Conservation (phyloP, 129 eudicot species). For the Calendula officinalis region DNA sequence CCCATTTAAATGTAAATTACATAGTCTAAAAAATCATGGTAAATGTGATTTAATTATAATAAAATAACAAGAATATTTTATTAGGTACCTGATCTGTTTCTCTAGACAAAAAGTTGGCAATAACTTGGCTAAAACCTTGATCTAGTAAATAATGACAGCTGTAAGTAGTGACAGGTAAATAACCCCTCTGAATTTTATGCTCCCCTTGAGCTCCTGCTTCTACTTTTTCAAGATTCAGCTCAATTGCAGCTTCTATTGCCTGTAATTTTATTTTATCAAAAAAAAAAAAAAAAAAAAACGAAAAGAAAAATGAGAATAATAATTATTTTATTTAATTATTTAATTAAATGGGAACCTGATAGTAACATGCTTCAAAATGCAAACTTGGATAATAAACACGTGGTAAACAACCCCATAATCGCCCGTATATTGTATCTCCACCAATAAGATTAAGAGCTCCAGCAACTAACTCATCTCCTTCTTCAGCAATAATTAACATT, state of each 20-base stretch:
- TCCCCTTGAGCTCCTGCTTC: constrained; percentile 99
- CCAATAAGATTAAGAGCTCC: constrained; percentile 98
- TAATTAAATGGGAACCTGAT: constrained; percentile 57
- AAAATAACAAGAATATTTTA: not conserved
- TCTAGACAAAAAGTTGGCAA: constrained; percentile 69
- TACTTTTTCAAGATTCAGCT: constrained; percentile 76
- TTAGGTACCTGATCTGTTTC: constrained; percentile 78
- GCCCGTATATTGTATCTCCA: constrained; percentile 85
- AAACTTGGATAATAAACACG: constrained; percentile 80
- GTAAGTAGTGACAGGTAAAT: constrained; percentile 82
- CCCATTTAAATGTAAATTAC: not conserved
- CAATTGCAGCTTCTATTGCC: constrained; percentile 99
- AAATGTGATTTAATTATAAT: not conserved
- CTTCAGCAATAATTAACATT: constrained; percentile 76
- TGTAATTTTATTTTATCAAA: constrained; percentile 8
- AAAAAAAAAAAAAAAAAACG: too few relatives aligned
- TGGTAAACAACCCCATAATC: constrained; percentile 96
- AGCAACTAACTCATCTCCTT: constrained; percentile 77
- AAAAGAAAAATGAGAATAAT: not conserved
- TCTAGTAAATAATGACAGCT: constrained; percentile 88
- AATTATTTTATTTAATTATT: not conserved
- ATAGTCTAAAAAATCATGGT: not conserved
- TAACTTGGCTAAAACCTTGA: constrained; percentile 71
- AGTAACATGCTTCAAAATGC: constrained; percentile 98
- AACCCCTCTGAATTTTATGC: constrained; percentile 94